A percentile compares a stretch with the other conserved stretches of the same genome.
Evolutionary conservation across 257 asterid genomes (phyloP).

Genomic region (Solanum dulcamara): DNA sequence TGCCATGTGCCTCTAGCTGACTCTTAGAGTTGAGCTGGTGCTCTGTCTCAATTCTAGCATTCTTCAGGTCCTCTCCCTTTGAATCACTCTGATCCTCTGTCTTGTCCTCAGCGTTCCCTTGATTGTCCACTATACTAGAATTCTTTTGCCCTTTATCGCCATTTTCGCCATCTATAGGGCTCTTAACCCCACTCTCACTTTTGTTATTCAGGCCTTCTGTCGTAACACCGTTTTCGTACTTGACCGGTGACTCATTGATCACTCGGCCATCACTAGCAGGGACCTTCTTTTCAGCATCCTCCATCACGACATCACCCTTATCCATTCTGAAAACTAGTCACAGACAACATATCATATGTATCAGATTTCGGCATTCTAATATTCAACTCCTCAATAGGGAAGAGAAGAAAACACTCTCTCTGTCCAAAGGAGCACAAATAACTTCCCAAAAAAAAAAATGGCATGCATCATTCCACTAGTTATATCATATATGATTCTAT

Average conservation of each 20-base stretch:
- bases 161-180: constrained; percentile 1
- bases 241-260: not conserved
- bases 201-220: not conserved
- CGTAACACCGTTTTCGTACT: not conserved
- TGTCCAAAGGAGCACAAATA: not conserved
- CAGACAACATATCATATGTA: not conserved
- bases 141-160: constrained; percentile 10
- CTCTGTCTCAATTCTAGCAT: constrained; percentile 6
- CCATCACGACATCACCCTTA: constrained; percentile 41
- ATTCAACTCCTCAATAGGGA: not conserved
- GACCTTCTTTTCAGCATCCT: constrained; percentile 23
- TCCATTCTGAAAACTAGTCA: constrained; percentile 25
- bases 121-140: constrained; percentile 9
- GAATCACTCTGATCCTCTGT: constrained; percentile 10
- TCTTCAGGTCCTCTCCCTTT: not conserved
- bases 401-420: not conserved
- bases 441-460: not conserved
- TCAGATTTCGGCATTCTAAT: not conserved
- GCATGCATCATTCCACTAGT: not conserved
- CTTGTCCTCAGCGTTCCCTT: constrained; percentile 5
- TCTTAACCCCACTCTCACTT: constrained; percentile 8
- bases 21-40: not conserved
- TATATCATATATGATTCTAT: not conserved
- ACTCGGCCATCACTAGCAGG: constrained; percentile 5
- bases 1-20: not conserved